Percentiles rank a stretch among this genome's conserved stretches.
phyloP scores from a whole-genome alignment of 352 stramenopile genomes.

The Vaucheria bursata region DNA sequence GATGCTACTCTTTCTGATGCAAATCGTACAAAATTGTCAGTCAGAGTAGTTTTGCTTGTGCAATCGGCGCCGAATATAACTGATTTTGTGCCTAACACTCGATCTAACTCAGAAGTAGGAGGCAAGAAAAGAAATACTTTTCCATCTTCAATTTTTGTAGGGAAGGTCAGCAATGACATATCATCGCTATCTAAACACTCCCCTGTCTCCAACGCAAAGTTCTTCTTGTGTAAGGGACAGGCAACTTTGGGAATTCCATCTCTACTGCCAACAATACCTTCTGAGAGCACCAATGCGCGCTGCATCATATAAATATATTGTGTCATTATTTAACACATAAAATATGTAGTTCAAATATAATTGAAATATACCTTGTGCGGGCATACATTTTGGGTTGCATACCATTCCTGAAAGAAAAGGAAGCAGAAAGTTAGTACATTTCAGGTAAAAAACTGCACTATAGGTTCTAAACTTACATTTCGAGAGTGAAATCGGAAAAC shows the following conservation, averaged over 20 bases:
- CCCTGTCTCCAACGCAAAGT: slow-evolving; percentile 59
- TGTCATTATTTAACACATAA: too few relatives aligned
- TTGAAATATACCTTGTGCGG: slow-evolving; percentile 62
- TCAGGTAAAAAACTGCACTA: not conserved
- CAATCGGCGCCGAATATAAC: slow-evolving; percentile 53
- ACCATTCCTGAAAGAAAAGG: slow-evolving; percentile 69
- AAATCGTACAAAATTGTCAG: too few relatives aligned
- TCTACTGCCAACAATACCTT: slow-evolving; percentile 73
- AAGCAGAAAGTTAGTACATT: not conserved
- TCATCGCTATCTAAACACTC: slow-evolving; percentile 59
- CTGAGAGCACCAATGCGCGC: slow-evolving; percentile 72
- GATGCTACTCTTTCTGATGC: too few relatives aligned
- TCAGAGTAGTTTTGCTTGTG: too few relatives aligned
- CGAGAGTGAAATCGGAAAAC: slow-evolving; percentile 59
- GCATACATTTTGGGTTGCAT: slow-evolving; percentile 84
- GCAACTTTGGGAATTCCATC: slow-evolving; percentile 69
- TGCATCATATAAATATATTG: too few relatives aligned
- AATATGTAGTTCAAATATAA: too few relatives aligned
- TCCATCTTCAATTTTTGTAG: slow-evolving; percentile 62
- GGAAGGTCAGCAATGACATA: slow-evolving; percentile 69
- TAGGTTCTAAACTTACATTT: not conserved
- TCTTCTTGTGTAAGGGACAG: slow-evolving; percentile 82
- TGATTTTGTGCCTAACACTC: slow-evolving; percentile 65
- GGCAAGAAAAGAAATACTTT: slow-evolving; percentile 69
- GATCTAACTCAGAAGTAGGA: slow-evolving; percentile 62